Evolutionary conservation across 2,329 filamentous ascomycete genomes (phyloP).

Genomic region (Calonectria multiphialidica): DNA sequence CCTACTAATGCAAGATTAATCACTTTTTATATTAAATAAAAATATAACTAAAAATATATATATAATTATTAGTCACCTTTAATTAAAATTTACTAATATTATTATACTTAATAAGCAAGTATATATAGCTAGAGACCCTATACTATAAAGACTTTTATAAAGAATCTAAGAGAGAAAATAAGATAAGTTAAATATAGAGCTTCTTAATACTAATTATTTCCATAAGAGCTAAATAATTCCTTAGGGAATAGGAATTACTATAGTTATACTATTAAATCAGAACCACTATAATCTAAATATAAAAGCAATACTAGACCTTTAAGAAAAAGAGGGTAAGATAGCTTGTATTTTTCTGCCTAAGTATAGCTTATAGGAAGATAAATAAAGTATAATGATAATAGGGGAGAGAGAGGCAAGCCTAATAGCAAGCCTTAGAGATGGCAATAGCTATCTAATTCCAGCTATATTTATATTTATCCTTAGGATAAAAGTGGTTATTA

Average conservation of each 20-base stretch:
- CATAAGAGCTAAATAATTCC: not conserved
- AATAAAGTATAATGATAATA: not conserved
- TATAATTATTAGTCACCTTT: not conserved
- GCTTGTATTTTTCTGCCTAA: not conserved
- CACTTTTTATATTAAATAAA: not conserved
- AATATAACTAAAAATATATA: too few species aligned
- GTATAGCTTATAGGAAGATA: not conserved
- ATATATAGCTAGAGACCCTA: not conserved
- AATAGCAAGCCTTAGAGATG: not conserved
- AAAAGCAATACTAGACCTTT: not conserved
- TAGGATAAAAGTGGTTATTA: constrained; percentile 9
- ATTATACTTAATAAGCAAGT: constrained; percentile 7
- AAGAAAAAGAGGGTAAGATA: not conserved
- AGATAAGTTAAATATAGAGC: not conserved
- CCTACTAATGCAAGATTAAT: not conserved
- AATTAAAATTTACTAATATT: not conserved
- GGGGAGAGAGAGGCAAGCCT: not conserved
- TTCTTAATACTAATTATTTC: not conserved
- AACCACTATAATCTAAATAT: not conserved
- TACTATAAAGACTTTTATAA: not conserved
- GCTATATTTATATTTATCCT: not conserved
- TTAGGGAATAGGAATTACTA: not conserved
- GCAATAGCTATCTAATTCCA: not conserved
- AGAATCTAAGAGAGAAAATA: not conserved
- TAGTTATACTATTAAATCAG: not conserved